These are phyloP conservation scores for Priceomyces melissophilus DNA, from an alignment of 805 yeast genomes.

Conservation along the genomic window DNA sequence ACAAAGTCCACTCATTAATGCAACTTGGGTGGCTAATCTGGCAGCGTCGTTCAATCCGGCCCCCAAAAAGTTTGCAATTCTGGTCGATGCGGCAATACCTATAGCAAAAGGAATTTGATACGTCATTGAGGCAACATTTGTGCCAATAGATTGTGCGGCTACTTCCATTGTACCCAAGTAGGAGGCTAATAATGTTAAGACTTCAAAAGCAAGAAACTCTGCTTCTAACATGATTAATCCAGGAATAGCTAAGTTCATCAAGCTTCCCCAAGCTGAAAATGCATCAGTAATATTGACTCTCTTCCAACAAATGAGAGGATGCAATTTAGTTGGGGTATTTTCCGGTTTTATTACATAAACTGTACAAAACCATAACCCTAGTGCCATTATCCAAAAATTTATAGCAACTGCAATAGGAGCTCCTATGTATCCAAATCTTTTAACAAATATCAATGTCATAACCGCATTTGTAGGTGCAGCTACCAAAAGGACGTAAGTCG, in stretches of 20 bases:
- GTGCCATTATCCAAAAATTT: conserved; percentile 55
- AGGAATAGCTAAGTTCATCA: conserved; percentile 47
- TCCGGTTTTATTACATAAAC: conserved; percentile 32
- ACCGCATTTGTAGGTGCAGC: conserved; percentile 53
- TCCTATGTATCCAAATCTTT: conserved; percentile 49
- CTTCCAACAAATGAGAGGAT: conserved; percentile 48
- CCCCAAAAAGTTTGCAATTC: conserved; percentile 56
- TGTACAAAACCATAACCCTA: conserved; percentile 39
- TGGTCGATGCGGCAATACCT: conserved; percentile 55
- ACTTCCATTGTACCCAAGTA: conserved; percentile 51
- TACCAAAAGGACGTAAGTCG: conserved; percentile 49
- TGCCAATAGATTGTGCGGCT: conserved; percentile 47
- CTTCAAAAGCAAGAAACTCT: conserved; percentile 57
- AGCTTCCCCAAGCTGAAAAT: conserved; percentile 44
- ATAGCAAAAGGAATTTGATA: conserved; percentile 59
- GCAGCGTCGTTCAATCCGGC: conserved; percentile 39
- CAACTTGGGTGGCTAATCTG: conserved; percentile 32
- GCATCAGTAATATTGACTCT: conserved; percentile 40
- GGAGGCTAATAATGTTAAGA: conserved; percentile 52
- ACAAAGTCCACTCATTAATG: conserved; percentile 33
- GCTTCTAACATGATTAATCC: conserved; percentile 59
- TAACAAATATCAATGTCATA: conserved; percentile 46
- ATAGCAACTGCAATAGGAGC: conserved; percentile 59
- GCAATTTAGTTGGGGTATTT: conserved; percentile 44
- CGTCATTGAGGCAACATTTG: conserved; percentile 50